A percentile compares a stretch with the other conserved stretches of the same genome.
Conservation (phyloP, 805 yeast genomes). For the Candida caryicola region DNA sequence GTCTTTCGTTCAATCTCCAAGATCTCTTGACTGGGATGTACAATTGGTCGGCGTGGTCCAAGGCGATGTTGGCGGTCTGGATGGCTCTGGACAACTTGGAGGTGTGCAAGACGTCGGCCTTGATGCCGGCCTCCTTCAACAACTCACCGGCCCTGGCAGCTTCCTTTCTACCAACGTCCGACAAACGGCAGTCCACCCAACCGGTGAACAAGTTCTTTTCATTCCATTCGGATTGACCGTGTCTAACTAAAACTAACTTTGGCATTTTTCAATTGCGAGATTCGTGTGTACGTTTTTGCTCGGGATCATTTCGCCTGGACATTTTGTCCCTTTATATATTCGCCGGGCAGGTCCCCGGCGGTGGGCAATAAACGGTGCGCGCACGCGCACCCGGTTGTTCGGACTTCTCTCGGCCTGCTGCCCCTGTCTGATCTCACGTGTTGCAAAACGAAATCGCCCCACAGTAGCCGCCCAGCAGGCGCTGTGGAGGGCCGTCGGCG, state of each 20-base stretch:
- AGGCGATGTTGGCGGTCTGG: conserved; percentile 94
- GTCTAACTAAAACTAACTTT: conserved; percentile 89
- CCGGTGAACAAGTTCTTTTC: conserved; percentile 98
- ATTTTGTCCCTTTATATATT: neutral
- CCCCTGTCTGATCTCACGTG: too few relatives aligned
- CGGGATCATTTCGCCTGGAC: neutral
- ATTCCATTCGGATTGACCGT: conserved; percentile 99
- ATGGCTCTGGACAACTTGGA: conserved; percentile 92
- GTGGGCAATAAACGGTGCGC: conserved; percentile 1
- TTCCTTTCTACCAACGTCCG: conserved; percentile 82
- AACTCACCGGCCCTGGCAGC: conserved; percentile 92
- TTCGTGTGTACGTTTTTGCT: neutral
- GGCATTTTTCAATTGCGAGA: conserved; percentile 28
- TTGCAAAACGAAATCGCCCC: too few relatives aligned
- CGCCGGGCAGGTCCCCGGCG: neutral
- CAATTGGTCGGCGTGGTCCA: conserved; percentile 82
- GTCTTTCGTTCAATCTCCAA: conserved; percentile 99
- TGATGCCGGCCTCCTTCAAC: conserved; percentile 78
- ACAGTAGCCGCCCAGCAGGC: too few relatives aligned
- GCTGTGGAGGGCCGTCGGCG: conserved; percentile 6
- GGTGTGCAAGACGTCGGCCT: conserved; percentile 87
- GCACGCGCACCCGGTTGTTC: conserved; percentile 9
- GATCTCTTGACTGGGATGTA: conserved; percentile 91
- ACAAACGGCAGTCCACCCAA: conserved; percentile 93
- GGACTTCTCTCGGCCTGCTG: conserved; percentile 10